Evolutionary conservation across 176 grass and related monocot genomes (phyloP), one percentile per base, ranked within the genome.

Genomic region (Zea mays): DNA sequence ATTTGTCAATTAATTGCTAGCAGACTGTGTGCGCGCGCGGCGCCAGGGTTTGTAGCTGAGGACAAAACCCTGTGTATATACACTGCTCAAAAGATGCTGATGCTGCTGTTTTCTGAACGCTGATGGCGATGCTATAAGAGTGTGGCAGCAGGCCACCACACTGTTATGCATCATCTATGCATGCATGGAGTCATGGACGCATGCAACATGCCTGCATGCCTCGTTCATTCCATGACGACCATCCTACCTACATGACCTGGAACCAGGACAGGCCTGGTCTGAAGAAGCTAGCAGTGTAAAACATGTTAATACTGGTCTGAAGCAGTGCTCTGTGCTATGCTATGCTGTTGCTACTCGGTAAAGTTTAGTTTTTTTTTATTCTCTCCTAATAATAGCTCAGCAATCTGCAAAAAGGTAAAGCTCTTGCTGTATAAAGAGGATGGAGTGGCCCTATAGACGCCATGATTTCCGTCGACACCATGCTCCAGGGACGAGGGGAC

Each of bases 21-120:
- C 86, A 88, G 81, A 54, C 69, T 87, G 85, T 77, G 62, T 4
- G 38, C 48, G n/a, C n/a, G n/a, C n/a, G n/a, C n/a, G n/a, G n/a
- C n/a, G 67, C 49, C 86, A 88, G 77, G 80, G 81, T 76, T 88
- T 80, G 81, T 80, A 71, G 86, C 79, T 76, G 81, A 88, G 86
- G 82, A 88, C 86, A 84, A 88, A 88, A 84, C 27, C 83, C 81
- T 88, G 82, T 88, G 77, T 88, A 88, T 88, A 88, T 88, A 88
- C 81, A 88, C 86, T 88, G 86, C 86, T 88, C 71, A 84, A 88
- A 84, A 88, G 86, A 88, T 88, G 86, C 76, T 75, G 76, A 69
- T 79, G 71, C 77, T 75, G 78, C 73, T 77, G 78, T 4, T 39
- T 39, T 3, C 51, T 57, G 54, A 17, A 10, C 17, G 55, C 81